phyloP scores from a whole-genome alignment of 2,329 filamentous ascomycete genomes.

The Rhexocercosporidium sp. region DNA sequence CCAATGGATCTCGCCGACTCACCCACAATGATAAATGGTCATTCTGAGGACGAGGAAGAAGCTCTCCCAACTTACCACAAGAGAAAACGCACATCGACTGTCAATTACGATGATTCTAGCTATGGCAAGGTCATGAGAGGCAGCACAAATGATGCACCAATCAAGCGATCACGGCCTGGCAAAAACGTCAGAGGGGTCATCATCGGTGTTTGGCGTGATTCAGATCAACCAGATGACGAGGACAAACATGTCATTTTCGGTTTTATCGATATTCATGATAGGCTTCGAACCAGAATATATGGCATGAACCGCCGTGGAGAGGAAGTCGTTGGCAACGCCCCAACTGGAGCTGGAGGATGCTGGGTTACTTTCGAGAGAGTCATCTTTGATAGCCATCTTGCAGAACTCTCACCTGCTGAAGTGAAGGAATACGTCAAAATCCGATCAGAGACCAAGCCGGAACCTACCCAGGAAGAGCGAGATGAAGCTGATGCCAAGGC shows the following conservation, averaged over 20 bases:
- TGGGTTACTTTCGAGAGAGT: slow-evolving; percentile 69
- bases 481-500: slow-evolving; percentile 32
- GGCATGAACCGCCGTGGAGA: slow-evolving; percentile 53
- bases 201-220: slow-evolving; percentile 67
- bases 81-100: slow-evolving; percentile 60
- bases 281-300: slow-evolving; percentile 64
- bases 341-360: slow-evolving; percentile 64
- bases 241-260: slow-evolving; percentile 65
- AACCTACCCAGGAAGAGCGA: slow-evolving; percentile 30
- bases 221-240: slow-evolving; percentile 52
- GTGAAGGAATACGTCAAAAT: slow-evolving; percentile 68
- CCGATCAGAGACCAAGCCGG: slow-evolving; percentile 46
- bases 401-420: slow-evolving; percentile 59
- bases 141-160: slow-evolving; percentile 28
- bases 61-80: slow-evolving; percentile 54
- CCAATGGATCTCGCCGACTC: slow-evolving; percentile 26
- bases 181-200: slow-evolving; percentile 41
- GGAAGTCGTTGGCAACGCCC: slow-evolving; percentile 52
- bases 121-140: slow-evolving; percentile 29
- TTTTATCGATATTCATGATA: slow-evolving; percentile 66
- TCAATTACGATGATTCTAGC: slow-evolving; percentile 55
- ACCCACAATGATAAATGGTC: slow-evolving; percentile 30
- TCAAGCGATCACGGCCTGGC: slow-evolving; percentile 33
- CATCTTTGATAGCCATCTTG: slow-evolving; percentile 62
- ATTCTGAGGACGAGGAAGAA: slow-evolving; percentile 45